A percentile compares a stretch with the other conserved stretches of the same genome.
These are phyloP conservation scores for Myxozyma melibiosi DNA, from an alignment of 805 yeast species.

Conservation along the genomic window DNA sequence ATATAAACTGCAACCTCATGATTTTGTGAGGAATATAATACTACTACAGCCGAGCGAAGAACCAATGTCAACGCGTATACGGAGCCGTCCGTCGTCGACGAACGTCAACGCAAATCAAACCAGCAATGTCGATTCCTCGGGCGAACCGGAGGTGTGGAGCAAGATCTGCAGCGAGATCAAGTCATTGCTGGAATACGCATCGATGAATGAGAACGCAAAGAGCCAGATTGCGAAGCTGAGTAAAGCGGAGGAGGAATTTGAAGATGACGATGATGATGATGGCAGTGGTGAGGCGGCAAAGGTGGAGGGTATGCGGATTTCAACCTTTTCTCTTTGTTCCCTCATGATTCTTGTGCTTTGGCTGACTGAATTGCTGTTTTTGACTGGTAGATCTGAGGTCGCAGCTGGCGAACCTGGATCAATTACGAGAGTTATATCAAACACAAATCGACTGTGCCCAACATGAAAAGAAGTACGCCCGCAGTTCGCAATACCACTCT, in stretches of 20 bases:
- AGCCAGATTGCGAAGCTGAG: slow-evolving; percentile 9
- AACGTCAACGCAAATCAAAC: slow-evolving; percentile 6
- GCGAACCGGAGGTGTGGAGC: slow-evolving; percentile 29
- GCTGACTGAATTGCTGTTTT: too few species aligned
- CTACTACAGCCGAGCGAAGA: too few species aligned
- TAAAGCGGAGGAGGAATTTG: background rate
- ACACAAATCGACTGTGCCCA: slow-evolving; percentile 17
- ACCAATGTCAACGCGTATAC: slow-evolving; percentile 27
- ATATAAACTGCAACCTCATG: too few species aligned
- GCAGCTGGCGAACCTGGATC: slow-evolving; percentile 17
- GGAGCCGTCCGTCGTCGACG: slow-evolving; percentile 20
- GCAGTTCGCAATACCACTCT: background rate
- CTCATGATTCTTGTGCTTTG: too few species aligned
- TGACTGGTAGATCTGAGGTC: slow-evolving; percentile 17
- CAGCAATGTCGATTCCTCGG: slow-evolving; percentile 12
- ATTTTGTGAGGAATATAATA: too few species aligned
- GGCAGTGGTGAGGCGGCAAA: slow-evolving; percentile 1
- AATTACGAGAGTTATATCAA: slow-evolving; percentile 16
- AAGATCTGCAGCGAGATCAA: slow-evolving; percentile 20
- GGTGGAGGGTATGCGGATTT: slow-evolving; percentile 16
- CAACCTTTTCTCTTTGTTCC: too few species aligned
- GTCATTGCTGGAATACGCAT: slow-evolving; percentile 14
- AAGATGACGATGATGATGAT: slow-evolving; percentile 7
- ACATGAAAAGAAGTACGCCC: slow-evolving; percentile 22
- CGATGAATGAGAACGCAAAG: slow-evolving; percentile 8